Evolutionary conservation across 371 early-diverging fungal genomes (phyloP), one percentile per base, ranked within the genome.

Genomic region (Chytridiales sp.): DNA sequence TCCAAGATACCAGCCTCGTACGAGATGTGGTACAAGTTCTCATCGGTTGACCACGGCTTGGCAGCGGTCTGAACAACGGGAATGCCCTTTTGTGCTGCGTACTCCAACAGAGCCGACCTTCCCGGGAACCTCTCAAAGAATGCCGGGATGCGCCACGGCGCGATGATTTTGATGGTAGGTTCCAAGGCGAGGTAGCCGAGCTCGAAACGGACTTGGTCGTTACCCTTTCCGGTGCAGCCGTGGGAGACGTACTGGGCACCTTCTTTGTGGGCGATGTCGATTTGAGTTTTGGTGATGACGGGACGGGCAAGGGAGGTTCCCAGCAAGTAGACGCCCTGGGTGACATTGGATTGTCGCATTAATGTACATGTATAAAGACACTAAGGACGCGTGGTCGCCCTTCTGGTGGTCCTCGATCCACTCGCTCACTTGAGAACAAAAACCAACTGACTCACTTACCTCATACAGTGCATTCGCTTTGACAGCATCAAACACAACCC

Each of bases 1-100:
- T 82, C 82, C 30, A 97, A 87, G 60, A 95, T 92, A 72, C 95
- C 96, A 61, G 95, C 97, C 78, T 97, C 97, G 67, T 91, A 95
- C 31, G 93, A 92, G 76, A 95, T 97, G 78, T 97, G 97, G 88
- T 89, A 96, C 72, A 97, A 74, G 85, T 96, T 97, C 80, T 95
- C 98, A 76, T 97, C 98, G n/a, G 95, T 95, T 13, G 93, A 92
- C 95, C 95, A 97, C 41, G 98, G 96, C 85, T 95, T 94, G 73
- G 91, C 87, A 34, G 87, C 84, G 21, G 98, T 96, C 79, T 97
- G 98, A 53, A 86, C 81, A 27, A 97, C 98, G 8, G 94, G 96
- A 61, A 97, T 91, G 64, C 79, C 79, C 88, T 91, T 94, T 64
- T 89, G 79, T 6, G 84, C 87, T 31, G 98, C 98, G 63, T 88